These are phyloP conservation scores for Periconia macrospinosa DNA, from an alignment of 2,329 filamentous ascomycete genomes.

Conservation along the genomic window DNA sequence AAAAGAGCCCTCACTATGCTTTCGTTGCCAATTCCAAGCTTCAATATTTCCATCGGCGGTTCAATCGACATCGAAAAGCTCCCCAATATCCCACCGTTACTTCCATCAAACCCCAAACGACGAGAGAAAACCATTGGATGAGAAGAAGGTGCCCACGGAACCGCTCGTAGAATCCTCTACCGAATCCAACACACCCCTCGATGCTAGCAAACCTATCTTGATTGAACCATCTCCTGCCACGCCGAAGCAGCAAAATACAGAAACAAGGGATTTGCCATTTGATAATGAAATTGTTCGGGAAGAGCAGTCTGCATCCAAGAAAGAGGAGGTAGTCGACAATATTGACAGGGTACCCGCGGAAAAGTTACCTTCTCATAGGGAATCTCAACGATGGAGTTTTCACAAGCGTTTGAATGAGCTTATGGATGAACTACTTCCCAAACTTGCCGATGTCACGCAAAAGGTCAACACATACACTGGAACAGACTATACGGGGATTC, in stretches of 20 bases:
- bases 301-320: constrained; percentile 5
- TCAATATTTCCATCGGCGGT: constrained; percentile 13
- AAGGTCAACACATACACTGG: constrained; percentile 93
- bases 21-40: constrained; percentile 34
- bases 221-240: constrained; percentile 6
- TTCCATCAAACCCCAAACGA: constrained; percentile 17
- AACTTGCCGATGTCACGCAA: constrained; percentile 81
- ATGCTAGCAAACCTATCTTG: background rate
- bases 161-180: background rate
- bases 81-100: constrained; percentile 10
- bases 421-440: constrained; percentile 88
- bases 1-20: constrained; percentile 25
- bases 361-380: constrained; percentile 56
- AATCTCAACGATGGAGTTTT: constrained; percentile 57
- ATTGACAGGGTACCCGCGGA: constrained; percentile 40
- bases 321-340: constrained; percentile 22
- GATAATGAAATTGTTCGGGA: background rate
- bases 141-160: background rate
- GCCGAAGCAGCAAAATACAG: background rate
- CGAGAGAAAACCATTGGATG: constrained; percentile 18
- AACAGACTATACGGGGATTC: constrained; percentile 81
- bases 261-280: background rate
- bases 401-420: constrained; percentile 67
- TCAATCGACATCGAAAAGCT: constrained; percentile 1
- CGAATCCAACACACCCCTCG: background rate